phyloP scores from a whole-genome alignment of 106 monocot genomes.

The Dendrobium officinale region DNA sequence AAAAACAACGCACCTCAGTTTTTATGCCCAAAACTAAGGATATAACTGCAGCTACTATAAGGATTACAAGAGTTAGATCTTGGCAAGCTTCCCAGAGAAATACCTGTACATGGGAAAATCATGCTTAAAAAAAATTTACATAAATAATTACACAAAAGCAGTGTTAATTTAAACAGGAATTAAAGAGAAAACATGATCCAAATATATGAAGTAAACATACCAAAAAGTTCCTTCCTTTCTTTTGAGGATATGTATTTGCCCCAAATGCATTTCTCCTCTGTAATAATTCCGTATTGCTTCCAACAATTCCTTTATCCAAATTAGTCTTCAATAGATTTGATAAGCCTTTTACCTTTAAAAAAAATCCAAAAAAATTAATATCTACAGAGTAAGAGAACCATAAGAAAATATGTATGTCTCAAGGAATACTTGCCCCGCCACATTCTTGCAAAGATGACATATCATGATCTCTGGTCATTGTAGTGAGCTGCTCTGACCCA shows the following conservation, averaged over 20 bases:
- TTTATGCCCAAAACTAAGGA: conserved; percentile 79
- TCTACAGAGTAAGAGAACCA: background rate
- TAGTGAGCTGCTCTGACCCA: conserved; percentile 54
- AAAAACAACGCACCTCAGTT: conserved; percentile 57
- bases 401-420: background rate
- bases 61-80: conserved; percentile 80
- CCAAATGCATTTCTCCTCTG: conserved; percentile 64
- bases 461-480: conserved; percentile 70
- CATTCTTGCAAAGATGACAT: conserved; percentile 47
- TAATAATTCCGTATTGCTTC: conserved; percentile 58
- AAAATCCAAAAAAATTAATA: background rate
- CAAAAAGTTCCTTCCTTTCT: conserved; percentile 82
- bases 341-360: conserved; percentile 48
- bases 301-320: conserved; percentile 65
- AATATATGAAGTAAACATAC: conserved; percentile 27
- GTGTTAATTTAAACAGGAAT: background rate
- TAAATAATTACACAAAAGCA: background rate
- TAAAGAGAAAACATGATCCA: background rate
- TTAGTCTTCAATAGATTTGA: conserved; percentile 52
- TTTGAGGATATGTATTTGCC: conserved; percentile 81
- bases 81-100: conserved; percentile 91
- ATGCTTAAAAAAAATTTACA: background rate
- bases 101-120: conserved; percentile 28
- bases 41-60: conserved; percentile 78
- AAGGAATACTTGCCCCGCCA: conserved; percentile 64